phyloP scores from a whole-genome alignment of 768 basidiomycete genomes.

The Plicaturopsis crispa region DNA sequence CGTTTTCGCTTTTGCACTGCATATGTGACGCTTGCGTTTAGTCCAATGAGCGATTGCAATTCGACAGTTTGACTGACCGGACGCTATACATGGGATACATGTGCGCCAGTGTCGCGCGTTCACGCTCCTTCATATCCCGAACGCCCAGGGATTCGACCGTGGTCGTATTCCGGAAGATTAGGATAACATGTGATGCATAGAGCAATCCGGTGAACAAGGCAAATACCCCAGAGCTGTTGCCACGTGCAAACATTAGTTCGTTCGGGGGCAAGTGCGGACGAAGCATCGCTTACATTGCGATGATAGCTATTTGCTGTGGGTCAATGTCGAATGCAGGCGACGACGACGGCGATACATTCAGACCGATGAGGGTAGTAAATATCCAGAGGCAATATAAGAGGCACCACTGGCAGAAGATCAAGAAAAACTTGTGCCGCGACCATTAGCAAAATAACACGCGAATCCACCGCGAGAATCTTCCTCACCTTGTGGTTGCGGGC shows the following conservation, averaged over 20 bases:
- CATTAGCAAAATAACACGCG: too few relatives aligned
- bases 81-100: constrained; percentile 49
- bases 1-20: constrained; percentile 42
- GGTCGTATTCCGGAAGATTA: constrained; percentile 59
- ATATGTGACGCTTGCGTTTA: not conserved
- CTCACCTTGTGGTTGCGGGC: constrained; percentile 83
- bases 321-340: constrained; percentile 30
- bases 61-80: constrained; percentile 30
- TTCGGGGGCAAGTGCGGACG: not conserved
- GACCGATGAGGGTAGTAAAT: constrained; percentile 50
- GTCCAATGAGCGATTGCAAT: not conserved
- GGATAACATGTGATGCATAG: constrained; percentile 45
- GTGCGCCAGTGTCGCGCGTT: constrained; percentile 39
- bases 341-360: constrained; percentile 29
- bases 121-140: constrained; percentile 57
- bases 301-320: constrained; percentile 61
- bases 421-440: too few relatives aligned
- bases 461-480: constrained; percentile 1
- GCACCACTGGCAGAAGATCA: constrained; percentile 70
- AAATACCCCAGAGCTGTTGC: constrained; percentile 59
- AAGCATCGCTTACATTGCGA: constrained; percentile 56
- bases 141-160: constrained; percentile 74
- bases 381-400: constrained; percentile 54
- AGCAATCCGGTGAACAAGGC: constrained; percentile 59
- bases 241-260: constrained; percentile 1